Conservation (phyloP, 768 basidiomycete genomes). For the Naganishia friedmannii region DNA sequence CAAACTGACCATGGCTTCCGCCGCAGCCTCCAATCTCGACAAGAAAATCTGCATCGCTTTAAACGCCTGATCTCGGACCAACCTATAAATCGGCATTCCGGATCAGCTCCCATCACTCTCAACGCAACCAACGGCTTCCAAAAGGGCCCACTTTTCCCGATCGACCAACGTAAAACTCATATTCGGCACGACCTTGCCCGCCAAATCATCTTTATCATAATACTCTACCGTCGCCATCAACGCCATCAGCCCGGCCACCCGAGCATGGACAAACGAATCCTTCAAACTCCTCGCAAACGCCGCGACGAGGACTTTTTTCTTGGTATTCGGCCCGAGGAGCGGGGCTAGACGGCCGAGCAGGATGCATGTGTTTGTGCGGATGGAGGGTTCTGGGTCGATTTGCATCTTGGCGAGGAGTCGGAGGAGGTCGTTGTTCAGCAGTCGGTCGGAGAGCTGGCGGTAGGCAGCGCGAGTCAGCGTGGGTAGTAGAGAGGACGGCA, state of each 20-base stretch:
- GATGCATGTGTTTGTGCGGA: slow-evolving; percentile 95
- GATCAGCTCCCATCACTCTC: background rate
- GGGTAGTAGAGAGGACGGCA: background rate
- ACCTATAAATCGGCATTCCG: slow-evolving; percentile 54
- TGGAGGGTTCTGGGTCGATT: slow-evolving; percentile 85
- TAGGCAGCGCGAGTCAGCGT: no score
- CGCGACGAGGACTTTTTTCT: slow-evolving; percentile 92
- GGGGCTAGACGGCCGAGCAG: slow-evolving; percentile 87
- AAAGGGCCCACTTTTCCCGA: slow-evolving; percentile 74
- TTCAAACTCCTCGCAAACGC: slow-evolving; percentile 86
- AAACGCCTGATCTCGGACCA: slow-evolving; percentile 94
- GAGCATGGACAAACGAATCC: slow-evolving; percentile 85
- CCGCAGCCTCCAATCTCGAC: slow-evolving; percentile 75
- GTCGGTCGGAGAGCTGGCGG: slow-evolving; percentile 76
- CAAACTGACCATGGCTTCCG: slow-evolving; percentile 71
- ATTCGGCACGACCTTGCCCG: slow-evolving; percentile 81
- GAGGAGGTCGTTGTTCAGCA: slow-evolving; percentile 93
- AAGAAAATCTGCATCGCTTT: slow-evolving; percentile 85
- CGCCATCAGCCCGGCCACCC: slow-evolving; percentile 91
- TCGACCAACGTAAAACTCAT: slow-evolving; percentile 78
- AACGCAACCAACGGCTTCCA: background rate
- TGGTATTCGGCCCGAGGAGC: slow-evolving; percentile 77
- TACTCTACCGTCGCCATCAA: slow-evolving; percentile 91
- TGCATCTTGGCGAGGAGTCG: slow-evolving; percentile 90
- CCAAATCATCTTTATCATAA: slow-evolving; percentile 82